Percentiles rank a stretch among this genome's conserved stretches.
phyloP scores from a whole-genome alignment of 371 early-diverging fungal species.

The Phascolomyces articulosus region DNA sequence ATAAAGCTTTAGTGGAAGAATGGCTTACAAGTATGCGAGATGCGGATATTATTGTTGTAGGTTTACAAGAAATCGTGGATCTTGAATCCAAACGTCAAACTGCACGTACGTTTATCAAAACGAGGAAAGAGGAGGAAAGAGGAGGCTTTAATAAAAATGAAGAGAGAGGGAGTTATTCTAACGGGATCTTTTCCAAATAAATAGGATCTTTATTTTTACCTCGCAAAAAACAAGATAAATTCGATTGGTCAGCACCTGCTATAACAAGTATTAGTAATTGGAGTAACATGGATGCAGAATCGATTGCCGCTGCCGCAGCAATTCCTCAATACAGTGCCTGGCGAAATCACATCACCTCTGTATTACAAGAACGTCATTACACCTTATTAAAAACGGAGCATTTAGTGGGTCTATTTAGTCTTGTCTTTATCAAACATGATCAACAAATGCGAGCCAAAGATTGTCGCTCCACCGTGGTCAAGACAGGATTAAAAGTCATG shows the following conservation, averaged over 20 bases:
- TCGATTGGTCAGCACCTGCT: neutral
- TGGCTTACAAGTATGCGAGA: slow-evolving; percentile 57
- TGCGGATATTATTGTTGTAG: slow-evolving; percentile 83
- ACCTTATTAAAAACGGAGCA: slow-evolving; percentile 65
- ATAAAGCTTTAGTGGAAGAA: slow-evolving; percentile 40
- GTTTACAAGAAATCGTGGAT: slow-evolving; percentile 89
- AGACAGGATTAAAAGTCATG: slow-evolving; percentile 85
- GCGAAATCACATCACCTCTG: slow-evolving; percentile 59
- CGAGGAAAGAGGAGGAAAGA: neutral
- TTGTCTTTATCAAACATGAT: slow-evolving; percentile 63
- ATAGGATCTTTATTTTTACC: slow-evolving; percentile 10
- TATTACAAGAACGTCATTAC: slow-evolving; percentile 35
- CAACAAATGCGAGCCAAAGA: slow-evolving; percentile 29
- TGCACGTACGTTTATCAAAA: slow-evolving; percentile 52
- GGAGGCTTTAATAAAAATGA: no score
- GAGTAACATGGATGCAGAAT: neutral
- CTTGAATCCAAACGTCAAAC: slow-evolving; percentile 75
- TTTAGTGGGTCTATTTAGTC: slow-evolving; percentile 82
- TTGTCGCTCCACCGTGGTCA: slow-evolving; percentile 52
- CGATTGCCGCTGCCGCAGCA: slow-evolving; percentile 29
- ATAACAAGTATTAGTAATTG: neutral
- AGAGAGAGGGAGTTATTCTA: no score
- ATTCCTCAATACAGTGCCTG: slow-evolving; percentile 59
- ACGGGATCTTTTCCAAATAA: no score
- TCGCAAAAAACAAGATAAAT: slow-evolving; percentile 13